These are phyloP conservation scores for Suillus alpinus DNA, from an alignment of 768 basidiomycete species.

Conservation along the genomic window DNA sequence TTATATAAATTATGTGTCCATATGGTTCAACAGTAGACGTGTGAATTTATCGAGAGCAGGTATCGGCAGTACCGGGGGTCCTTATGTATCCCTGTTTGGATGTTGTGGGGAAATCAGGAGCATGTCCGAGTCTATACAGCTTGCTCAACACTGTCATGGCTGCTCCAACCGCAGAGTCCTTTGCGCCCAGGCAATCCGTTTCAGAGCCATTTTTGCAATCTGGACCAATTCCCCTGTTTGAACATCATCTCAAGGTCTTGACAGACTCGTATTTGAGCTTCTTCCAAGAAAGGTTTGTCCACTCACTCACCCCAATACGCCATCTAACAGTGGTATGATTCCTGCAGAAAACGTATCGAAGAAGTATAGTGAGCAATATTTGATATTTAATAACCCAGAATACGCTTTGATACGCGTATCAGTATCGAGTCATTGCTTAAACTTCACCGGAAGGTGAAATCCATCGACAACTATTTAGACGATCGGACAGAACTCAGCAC, in stretches of 20 bases:
- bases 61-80: background rate
- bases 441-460: constrained; percentile 68
- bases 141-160: constrained; percentile 11
- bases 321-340: constrained; percentile 11
- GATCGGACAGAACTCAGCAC: constrained; percentile 66
- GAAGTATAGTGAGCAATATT: constrained; percentile 66
- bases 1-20: background rate
- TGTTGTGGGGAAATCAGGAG: constrained; percentile 10
- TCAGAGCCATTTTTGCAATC: constrained; percentile 28
- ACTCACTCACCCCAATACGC: constrained; percentile 15
- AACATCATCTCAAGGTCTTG: constrained; percentile 64
- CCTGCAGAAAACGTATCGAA: constrained; percentile 72
- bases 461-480: constrained; percentile 69
- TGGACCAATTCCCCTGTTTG: constrained; percentile 70
- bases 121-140: background rate
- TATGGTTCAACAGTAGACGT: background rate
- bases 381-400: background rate
- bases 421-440: constrained; percentile 75
- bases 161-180: constrained; percentile 19
- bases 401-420: constrained; percentile 11
- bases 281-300: constrained; percentile 77
- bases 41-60: background rate
- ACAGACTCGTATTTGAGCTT: constrained; percentile 75
- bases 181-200: constrained; percentile 22
- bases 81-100: constrained; percentile 3